A percentile compares a stretch with the other conserved stretches of the same genome.
These are phyloP conservation scores for Boechera stricta DNA, from an alignment of 345 rosid genomes.

Conservation along the genomic window DNA sequence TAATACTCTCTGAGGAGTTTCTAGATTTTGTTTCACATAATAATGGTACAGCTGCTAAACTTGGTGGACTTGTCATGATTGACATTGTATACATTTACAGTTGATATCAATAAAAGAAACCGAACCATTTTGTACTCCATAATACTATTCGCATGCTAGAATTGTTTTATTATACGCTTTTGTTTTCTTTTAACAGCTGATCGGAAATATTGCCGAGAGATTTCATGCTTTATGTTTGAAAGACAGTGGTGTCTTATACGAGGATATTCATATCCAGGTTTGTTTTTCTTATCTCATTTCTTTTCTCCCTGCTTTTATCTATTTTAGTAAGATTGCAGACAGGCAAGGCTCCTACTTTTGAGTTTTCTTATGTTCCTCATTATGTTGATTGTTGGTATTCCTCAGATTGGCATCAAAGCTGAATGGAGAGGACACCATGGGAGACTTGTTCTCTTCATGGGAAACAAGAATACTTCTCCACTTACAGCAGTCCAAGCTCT, in stretches of 20 bases:
- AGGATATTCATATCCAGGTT: slow-evolving; percentile 96
- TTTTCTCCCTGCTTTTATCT: not conserved
- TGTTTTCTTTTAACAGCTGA: slow-evolving; percentile 63
- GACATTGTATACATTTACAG: not conserved
- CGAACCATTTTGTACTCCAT: not conserved
- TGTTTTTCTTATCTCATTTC: slow-evolving; percentile 11
- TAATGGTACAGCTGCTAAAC: slow-evolving; percentile 5
- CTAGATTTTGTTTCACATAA: not conserved
- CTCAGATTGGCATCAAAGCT: slow-evolving; percentile 94
- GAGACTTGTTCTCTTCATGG: slow-evolving; percentile 92
- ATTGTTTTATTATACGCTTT: slow-evolving; percentile 33
- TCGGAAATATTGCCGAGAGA: slow-evolving; percentile 84
- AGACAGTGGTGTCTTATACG: slow-evolving; percentile 95
- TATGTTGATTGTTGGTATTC: slow-evolving; percentile 31
- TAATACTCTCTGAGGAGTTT: slow-evolving; percentile 3
- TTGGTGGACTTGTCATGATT: not conserved
- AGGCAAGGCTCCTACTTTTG: not conserved
- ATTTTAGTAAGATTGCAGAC: not conserved
- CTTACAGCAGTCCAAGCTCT: slow-evolving; percentile 81
- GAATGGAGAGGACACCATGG: slow-evolving; percentile 96
- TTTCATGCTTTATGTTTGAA: slow-evolving; percentile 89
- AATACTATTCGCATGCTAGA: slow-evolving; percentile 23
- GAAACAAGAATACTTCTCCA: slow-evolving; percentile 89
- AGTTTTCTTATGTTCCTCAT: slow-evolving; percentile 5
- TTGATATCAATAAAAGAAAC: not conserved